phyloP scores from a whole-genome alignment of 495 filamentous ascomycete species.

The Penicillium atrosanguineum region DNA sequence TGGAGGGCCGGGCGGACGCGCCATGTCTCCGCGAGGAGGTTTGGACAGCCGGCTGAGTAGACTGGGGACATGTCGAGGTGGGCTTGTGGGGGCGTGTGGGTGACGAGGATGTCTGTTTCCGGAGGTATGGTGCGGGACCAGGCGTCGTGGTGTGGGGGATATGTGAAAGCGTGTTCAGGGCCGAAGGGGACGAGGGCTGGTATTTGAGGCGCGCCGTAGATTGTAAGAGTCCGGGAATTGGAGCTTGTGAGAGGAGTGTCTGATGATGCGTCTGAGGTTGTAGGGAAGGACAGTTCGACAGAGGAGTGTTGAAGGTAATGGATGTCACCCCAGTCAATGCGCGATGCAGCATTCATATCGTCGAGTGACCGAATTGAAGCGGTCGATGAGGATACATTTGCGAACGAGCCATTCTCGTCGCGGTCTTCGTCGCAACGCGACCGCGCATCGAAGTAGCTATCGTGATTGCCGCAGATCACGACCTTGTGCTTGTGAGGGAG shows the following conservation, averaged over 20 bases:
- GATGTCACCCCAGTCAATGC: slow-evolving; percentile 56
- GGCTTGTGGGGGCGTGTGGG: slow-evolving; percentile 67
- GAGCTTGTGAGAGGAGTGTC: slow-evolving; percentile 14
- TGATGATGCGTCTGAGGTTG: slow-evolving; percentile 12
- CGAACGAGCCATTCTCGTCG: slow-evolving; percentile 25
- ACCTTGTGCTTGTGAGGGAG: slow-evolving; percentile 78
- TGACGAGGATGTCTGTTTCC: slow-evolving; percentile 80
- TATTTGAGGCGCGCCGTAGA: slow-evolving; percentile 66
- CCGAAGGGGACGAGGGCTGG: slow-evolving; percentile 53
- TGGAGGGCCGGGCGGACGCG: slow-evolving; percentile 75
- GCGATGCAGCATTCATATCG: slow-evolving; percentile 29
- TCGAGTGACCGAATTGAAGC: slow-evolving; percentile 43
- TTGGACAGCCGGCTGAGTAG: slow-evolving; percentile 68
- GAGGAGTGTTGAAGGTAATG: slow-evolving; percentile 65
- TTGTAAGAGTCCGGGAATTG: slow-evolving; percentile 40
- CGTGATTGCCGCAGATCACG: slow-evolving; percentile 87
- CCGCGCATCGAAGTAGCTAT: slow-evolving; percentile 70
- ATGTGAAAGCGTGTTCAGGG: slow-evolving; percentile 66
- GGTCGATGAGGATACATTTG: slow-evolving; percentile 38
- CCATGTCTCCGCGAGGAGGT: slow-evolving; percentile 74
- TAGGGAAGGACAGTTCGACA: slow-evolving; percentile 47
- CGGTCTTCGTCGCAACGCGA: slow-evolving; percentile 44
- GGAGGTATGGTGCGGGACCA: slow-evolving; percentile 67
- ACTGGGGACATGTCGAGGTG: slow-evolving; percentile 68
- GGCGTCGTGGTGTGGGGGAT: slow-evolving; percentile 56